These are phyloP conservation scores for Alternaria novae-zelandiae DNA, from an alignment of 2,329 filamentous ascomycete species.

Conservation along the genomic window DNA sequence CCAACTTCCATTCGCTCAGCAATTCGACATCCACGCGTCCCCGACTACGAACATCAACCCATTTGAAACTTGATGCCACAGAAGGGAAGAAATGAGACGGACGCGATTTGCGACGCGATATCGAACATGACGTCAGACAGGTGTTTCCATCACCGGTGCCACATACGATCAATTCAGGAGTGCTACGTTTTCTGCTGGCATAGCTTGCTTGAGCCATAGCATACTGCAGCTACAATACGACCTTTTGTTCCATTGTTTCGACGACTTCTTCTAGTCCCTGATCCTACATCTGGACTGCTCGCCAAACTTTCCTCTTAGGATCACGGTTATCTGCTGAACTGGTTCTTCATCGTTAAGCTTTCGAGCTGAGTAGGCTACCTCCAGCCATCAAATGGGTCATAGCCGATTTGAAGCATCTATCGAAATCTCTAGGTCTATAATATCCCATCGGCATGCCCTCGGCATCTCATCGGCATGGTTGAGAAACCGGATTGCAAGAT, in stretches of 20 bases:
- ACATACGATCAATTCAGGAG: neutral
- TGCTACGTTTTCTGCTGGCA: neutral
- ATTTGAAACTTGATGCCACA: neutral
- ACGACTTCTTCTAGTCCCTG: neutral
- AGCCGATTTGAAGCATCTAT: neutral
- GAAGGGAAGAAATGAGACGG: no score
- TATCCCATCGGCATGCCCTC: neutral
- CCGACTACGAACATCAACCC: neutral
- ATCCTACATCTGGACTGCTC: neutral
- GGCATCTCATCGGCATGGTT: neutral
- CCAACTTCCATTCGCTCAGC: neutral
- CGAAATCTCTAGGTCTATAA: neutral
- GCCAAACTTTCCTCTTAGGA: neutral
- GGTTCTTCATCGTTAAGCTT: neutral
- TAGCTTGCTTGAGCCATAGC: neutral
- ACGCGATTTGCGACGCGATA: slow-evolving; percentile 1
- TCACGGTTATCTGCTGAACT: neutral
- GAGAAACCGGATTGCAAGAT: neutral
- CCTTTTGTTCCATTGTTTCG: neutral
- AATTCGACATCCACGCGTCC: slow-evolving; percentile 1
- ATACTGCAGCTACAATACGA: neutral
- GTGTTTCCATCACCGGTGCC: neutral
- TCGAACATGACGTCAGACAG: slow-evolving; percentile 17
- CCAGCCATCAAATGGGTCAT: neutral
- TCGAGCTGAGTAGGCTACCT: neutral